Percentiles rank a stretch among this genome's conserved stretches.
Evolutionary conservation across 192 early-diverging fungal species (phyloP).

Genomic region (Coemansia sp.): DNA sequence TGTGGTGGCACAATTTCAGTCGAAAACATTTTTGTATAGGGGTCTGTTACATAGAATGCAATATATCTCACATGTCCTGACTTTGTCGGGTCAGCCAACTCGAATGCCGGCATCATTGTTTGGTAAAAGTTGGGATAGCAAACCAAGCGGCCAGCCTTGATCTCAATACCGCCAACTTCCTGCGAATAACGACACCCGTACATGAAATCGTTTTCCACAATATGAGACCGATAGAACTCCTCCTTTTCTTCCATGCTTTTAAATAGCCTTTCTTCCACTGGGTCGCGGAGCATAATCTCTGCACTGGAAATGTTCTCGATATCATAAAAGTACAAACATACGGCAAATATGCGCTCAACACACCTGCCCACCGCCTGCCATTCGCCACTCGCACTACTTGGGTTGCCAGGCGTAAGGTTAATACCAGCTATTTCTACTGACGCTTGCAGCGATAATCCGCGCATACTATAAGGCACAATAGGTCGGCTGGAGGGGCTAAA

Average conservation of each 20-base stretch:
- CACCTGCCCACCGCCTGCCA: constrained; percentile 76
- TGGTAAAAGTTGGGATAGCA: constrained; percentile 5
- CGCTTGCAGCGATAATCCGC: constrained; percentile 55
- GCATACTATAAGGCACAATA: constrained; percentile 30
- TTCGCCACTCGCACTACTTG: constrained; percentile 47
- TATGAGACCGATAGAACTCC: background rate
- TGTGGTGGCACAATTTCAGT: background rate
- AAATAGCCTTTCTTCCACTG: background rate
- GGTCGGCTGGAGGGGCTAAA: constrained; percentile 27
- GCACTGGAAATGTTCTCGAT: constrained; percentile 61
- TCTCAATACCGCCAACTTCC: background rate
- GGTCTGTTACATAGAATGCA: background rate
- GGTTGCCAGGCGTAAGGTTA: constrained; percentile 64
- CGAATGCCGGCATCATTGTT: constrained; percentile 2
- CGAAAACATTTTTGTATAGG: background rate
- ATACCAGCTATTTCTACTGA: constrained; percentile 73
- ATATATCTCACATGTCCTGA: background rate
- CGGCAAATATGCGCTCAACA: constrained; percentile 69
- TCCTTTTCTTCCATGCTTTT: background rate
- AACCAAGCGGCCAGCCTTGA: background rate
- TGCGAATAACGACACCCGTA: background rate
- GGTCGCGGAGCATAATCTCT: background rate
- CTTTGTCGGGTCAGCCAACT: background rate
- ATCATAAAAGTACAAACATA: constrained; percentile 72
- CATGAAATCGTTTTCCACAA: background rate